phyloP scores from a whole-genome alignment of 2,329 filamentous ascomycete genomes.

The Penicillium sumatraense region DNA sequence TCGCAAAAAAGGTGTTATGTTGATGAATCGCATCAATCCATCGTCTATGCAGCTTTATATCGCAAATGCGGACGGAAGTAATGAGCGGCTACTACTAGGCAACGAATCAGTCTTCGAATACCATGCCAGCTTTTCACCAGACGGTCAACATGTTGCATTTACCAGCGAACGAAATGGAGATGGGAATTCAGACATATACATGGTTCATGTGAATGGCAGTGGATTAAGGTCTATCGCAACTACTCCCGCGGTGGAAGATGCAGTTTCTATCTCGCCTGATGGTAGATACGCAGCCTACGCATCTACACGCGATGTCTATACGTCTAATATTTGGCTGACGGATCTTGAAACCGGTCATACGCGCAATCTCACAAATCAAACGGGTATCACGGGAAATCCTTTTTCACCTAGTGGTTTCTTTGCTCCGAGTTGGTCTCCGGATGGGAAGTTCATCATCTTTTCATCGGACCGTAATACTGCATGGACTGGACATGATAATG shows the following conservation, averaged over 20 bases:
- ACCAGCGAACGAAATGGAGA: constrained; percentile 47
- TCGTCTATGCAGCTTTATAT: constrained; percentile 3
- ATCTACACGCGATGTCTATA: constrained; percentile 42
- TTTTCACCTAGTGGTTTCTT: constrained; percentile 44
- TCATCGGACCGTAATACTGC: constrained; percentile 48
- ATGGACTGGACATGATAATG: constrained; percentile 47
- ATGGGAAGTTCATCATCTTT: constrained; percentile 49
- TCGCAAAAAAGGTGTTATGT: constrained; percentile 29
- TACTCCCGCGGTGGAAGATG: constrained; percentile 45
- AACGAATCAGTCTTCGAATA: constrained; percentile 42
- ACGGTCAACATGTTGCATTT: constrained; percentile 47
- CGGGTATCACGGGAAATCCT: constrained; percentile 16
- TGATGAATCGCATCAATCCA: constrained; percentile 11
- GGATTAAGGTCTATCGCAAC: constrained; percentile 39
- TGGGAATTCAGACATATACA: constrained; percentile 49
- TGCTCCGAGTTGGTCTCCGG: constrained; percentile 47
- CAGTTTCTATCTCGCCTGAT: constrained; percentile 43
- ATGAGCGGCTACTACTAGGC: constrained; percentile 40
- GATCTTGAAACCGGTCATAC: constrained; percentile 38
- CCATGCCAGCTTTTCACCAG: constrained; percentile 45
- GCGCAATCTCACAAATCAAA: constrained; percentile 45
- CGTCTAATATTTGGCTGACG: constrained; percentile 48
- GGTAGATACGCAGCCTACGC: constrained; percentile 46
- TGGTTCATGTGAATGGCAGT: constrained; percentile 40
- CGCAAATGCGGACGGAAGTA: constrained; percentile 39